Conservation (phyloP, 495 filamentous ascomycete genomes). For the Penicillium nucicola region DNA sequence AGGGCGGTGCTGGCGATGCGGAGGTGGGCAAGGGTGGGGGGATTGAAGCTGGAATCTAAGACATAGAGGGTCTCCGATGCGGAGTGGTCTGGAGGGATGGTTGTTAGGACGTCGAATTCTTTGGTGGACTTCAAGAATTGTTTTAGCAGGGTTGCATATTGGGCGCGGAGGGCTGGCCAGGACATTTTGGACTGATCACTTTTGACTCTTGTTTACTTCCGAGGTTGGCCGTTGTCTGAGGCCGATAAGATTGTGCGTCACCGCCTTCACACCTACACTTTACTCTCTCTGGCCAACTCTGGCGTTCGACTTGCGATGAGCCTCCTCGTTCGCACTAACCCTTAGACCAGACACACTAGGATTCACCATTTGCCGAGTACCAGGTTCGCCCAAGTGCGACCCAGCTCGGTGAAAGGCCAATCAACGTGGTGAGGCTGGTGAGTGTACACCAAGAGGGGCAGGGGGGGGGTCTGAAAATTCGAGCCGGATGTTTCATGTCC, state of each 20-base stretch:
- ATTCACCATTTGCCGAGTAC: neutral
- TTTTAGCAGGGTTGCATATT: slow-evolving; percentile 48
- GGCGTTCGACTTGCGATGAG: neutral
- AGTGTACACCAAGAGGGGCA: neutral
- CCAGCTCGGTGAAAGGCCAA: neutral
- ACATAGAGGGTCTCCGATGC: slow-evolving; percentile 62
- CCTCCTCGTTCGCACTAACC: neutral
- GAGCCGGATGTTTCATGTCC: slow-evolving; percentile 7
- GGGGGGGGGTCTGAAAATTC: neutral
- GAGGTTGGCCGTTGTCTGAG: too few relatives aligned
- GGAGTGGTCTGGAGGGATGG: slow-evolving; percentile 34
- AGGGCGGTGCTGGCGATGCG: slow-evolving; percentile 70
- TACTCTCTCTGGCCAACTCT: too few relatives aligned
- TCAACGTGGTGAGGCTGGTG: neutral
- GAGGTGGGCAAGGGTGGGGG: slow-evolving; percentile 80
- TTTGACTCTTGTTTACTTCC: too few relatives aligned
- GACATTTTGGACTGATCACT: slow-evolving; percentile 13
- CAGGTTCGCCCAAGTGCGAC: neutral
- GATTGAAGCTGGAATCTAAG: slow-evolving; percentile 95
- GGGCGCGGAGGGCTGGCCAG: slow-evolving; percentile 32
- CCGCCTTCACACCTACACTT: neutral
- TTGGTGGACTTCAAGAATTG: slow-evolving; percentile 54
- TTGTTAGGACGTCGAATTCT: slow-evolving; percentile 59
- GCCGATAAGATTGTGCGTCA: neutral
- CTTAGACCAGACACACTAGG: neutral